phyloP scores from a whole-genome alignment of 2,329 filamentous ascomycete genomes.

The Beauveria medogensis region DNA sequence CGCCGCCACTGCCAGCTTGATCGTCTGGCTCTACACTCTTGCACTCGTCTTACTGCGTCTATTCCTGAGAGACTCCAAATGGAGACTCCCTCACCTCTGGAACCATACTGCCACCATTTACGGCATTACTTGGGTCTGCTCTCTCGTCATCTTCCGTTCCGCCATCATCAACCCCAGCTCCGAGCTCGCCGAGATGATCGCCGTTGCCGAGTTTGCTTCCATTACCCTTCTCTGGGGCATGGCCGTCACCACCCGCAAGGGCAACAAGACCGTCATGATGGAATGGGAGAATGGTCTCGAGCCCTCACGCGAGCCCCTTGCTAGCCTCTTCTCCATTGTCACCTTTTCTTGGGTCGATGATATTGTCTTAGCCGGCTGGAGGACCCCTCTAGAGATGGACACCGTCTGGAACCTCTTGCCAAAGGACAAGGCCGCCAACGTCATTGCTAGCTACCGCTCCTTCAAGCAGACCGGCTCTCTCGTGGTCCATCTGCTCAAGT shows the following conservation, averaged over 20 bases:
- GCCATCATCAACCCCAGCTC: conserved; percentile 70
- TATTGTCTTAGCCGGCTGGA: conserved; percentile 84
- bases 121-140: conserved; percentile 70
- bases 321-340: conserved; percentile 78
- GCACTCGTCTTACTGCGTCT: conserved; percentile 66
- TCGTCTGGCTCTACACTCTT: conserved; percentile 75
- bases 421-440: conserved; percentile 75
- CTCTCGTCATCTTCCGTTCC: conserved; percentile 73
- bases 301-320: conserved; percentile 77
- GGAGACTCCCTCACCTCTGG: conserved; percentile 69
- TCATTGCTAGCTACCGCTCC: conserved; percentile 77
- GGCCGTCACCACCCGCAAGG: conserved; percentile 75
- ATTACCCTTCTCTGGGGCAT: conserved; percentile 67
- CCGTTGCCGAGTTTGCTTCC: conserved; percentile 67
- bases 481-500: conserved; percentile 71
- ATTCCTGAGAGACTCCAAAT: conserved; percentile 56
- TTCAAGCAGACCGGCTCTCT: conserved; percentile 74
- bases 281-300: conserved; percentile 85
- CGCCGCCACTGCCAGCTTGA: conserved; percentile 58
- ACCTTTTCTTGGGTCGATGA: conserved; percentile 89
- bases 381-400: conserved; percentile 69
- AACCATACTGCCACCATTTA: conserved; percentile 88
- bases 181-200: conserved; percentile 51
- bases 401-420: conserved; percentile 89
- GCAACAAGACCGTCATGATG: conserved; percentile 80